Evolutionary conservation across 306 rosid species (phyloP), one percentile per base, ranked within the genome.

Genomic region (Quercus aquifolioides): DNA sequence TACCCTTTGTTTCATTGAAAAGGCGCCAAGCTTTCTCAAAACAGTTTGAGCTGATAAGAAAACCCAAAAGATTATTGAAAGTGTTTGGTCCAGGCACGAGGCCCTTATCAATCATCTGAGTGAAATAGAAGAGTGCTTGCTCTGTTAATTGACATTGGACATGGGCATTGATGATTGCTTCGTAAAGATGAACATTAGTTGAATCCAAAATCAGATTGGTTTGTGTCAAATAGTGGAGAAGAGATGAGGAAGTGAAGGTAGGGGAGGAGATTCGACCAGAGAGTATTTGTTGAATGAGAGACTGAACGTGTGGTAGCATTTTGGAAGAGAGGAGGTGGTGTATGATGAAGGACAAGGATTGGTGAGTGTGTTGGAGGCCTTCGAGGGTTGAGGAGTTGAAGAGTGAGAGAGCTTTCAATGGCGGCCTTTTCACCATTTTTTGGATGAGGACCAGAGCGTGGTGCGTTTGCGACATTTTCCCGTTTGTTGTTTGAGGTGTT

Each of bases 391-490:
- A 76, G 60, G 81, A 49, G 76, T 79, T 81, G 84, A 92, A 88
- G 65, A 92, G 56, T 20, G 84, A 77, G 1, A 91, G 76, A 19
- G 96, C 92, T 78, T 86, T 83, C 10, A 21, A 8, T 7, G 94
- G 92, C 55, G 92, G 89, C 20, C 67, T 69, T 73, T 92, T 92
- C 75, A 87, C 89, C 94, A 92, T 89, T 78, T 86, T 90, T 21
- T 77, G 91, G 52, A 92, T 80, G 9, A 92, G 89, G 69, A 88
- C 19, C 62, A 89, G 83, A 63, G 81, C 80, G 74, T 83, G 87
- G 14, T 38, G 76, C 52, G 74, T 59, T 55, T 72, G 85, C 12
- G 82, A 59, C 92, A 92, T 89, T 49, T 28, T 28, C 3, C 30
- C 30, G 30, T 28, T 28, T 28, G 30, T 28, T 28, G 30, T 2